These are phyloP conservation scores for Barnettozyma hawaiiensis DNA, from an alignment of 1,139 yeast genomes.

Conservation along the genomic window DNA sequence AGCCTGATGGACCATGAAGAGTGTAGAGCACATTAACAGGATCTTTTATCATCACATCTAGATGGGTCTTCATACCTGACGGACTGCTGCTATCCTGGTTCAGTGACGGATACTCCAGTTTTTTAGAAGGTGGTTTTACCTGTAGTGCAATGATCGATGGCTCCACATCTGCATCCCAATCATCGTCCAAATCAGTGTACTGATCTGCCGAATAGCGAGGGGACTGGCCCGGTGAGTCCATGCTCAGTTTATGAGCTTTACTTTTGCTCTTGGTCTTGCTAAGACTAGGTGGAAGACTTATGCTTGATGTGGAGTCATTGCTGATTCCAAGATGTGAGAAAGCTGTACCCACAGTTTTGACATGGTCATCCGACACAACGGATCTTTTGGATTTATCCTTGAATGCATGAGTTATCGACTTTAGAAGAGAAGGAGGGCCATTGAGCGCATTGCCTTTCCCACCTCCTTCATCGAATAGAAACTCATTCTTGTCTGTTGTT, in stretches of 20 bases:
- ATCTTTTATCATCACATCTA: slow-evolving; percentile 33
- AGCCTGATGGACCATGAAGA: slow-evolving; percentile 31
- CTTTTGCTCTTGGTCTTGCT: slow-evolving; percentile 6
- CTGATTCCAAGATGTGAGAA: slow-evolving; percentile 33
- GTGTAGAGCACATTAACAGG: slow-evolving; percentile 34
- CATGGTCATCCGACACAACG: slow-evolving; percentile 27
- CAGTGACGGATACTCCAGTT: slow-evolving; percentile 21
- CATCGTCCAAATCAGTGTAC: slow-evolving; percentile 73
- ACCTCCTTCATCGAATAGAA: slow-evolving; percentile 62
- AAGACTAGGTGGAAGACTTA: slow-evolving; percentile 10
- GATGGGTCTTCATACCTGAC: slow-evolving; percentile 29
- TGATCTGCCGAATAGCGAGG: slow-evolving; percentile 27
- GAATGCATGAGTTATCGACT: slow-evolving; percentile 32
- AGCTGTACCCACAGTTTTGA: slow-evolving; percentile 37
- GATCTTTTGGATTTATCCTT: slow-evolving; percentile 24
- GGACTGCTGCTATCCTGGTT: slow-evolving; percentile 10
- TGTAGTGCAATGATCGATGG: slow-evolving; percentile 36
- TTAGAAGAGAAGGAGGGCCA: slow-evolving; percentile 40
- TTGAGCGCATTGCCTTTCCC: slow-evolving; percentile 53
- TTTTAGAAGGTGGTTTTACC: slow-evolving; percentile 26
- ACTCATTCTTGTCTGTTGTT: slow-evolving; percentile 44
- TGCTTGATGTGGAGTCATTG: slow-evolving; percentile 18
- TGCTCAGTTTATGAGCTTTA: slow-evolving; percentile 6
- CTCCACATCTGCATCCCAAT: slow-evolving; percentile 86
- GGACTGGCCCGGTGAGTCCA: slow-evolving; percentile 14